Percentiles rank a stretch among this genome's conserved stretches.
Evolutionary conservation across 495 filamentous ascomycete genomes (phyloP).

Genomic region (Aspergillus heteromorphus): DNA sequence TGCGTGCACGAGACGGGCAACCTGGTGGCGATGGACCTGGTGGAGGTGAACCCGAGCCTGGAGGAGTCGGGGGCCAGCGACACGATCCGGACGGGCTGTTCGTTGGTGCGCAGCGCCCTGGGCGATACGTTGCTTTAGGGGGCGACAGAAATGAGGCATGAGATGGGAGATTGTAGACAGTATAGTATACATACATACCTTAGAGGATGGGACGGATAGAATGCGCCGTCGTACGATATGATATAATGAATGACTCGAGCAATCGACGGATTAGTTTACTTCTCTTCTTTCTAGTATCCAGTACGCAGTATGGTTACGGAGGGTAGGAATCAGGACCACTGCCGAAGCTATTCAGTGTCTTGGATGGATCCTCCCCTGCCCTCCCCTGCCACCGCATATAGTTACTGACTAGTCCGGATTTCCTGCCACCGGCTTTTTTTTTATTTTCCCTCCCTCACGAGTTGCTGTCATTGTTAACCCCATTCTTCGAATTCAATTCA

Average conservation of each 20-base stretch:
- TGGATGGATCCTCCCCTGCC: neutral
- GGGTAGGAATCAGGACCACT: too few relatives aligned
- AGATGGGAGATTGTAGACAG: too few relatives aligned
- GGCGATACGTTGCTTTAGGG: constrained; percentile 84
- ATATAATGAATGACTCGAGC: neutral
- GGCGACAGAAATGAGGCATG: neutral
- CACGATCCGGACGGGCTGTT: constrained; percentile 86
- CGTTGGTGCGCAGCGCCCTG: constrained; percentile 81
- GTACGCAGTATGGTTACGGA: too few relatives aligned
- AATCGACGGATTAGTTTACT: neutral
- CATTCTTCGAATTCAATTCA: neutral
- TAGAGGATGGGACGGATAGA: too few relatives aligned
- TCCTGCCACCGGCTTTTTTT: neutral
- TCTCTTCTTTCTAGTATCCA: neutral
- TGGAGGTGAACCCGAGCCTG: constrained; percentile 90
- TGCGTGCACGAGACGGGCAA: constrained; percentile 90
- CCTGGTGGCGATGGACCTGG: constrained; percentile 87
- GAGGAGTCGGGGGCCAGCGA: constrained; percentile 73
- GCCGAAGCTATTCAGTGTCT: too few relatives aligned
- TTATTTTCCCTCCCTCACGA: neutral
- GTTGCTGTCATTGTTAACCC: too few relatives aligned
- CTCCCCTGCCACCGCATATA: neutral
- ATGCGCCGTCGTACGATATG: neutral
- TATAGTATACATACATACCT: neutral
- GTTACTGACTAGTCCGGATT: too few relatives aligned